These are phyloP conservation scores for Arabidopsis arenosa DNA, from an alignment of 345 rosid genomes.

Conservation along the genomic window DNA sequence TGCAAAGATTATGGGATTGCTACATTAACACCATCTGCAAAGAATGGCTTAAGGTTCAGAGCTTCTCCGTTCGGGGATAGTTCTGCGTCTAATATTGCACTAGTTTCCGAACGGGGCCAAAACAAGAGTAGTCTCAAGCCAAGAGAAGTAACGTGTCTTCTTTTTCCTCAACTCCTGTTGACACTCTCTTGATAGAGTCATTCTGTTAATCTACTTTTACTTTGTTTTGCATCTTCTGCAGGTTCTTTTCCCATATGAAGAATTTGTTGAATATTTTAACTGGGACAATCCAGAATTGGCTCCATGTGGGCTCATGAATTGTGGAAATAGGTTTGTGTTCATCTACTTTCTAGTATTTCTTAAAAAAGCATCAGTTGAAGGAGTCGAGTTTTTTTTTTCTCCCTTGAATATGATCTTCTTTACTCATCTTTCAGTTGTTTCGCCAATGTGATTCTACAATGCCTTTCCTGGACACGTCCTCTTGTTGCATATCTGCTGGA, in stretches of 20 bases:
- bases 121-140: constrained; percentile 56
- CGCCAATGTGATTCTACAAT: constrained; percentile 93
- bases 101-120: constrained; percentile 54
- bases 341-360: background rate
- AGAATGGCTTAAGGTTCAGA: constrained; percentile 44
- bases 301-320: constrained; percentile 94
- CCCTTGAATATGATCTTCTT: constrained; percentile 6
- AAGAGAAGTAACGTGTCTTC: constrained; percentile 53
- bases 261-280: constrained; percentile 73
- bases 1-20: constrained; percentile 52
- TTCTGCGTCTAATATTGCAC: constrained; percentile 53
- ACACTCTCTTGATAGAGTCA: background rate
- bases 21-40: constrained; percentile 36
- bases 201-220: constrained; percentile 24
- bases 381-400: constrained; percentile 8
- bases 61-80: constrained; percentile 37
- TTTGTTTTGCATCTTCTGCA: constrained; percentile 42
- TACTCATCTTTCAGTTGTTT: constrained; percentile 69
- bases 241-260: constrained; percentile 92
- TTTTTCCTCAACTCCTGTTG: constrained; percentile 1
- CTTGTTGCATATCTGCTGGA: constrained; percentile 88
- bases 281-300: constrained; percentile 64
- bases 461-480: constrained; percentile 87
- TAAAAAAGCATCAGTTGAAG: constrained; percentile 12
- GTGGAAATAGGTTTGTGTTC: constrained; percentile 88